Evolutionary conservation across 2,329 filamentous ascomycete species (phyloP), one percentile per base, ranked within the genome.

Genomic region (Cladosporium sp.): DNA sequence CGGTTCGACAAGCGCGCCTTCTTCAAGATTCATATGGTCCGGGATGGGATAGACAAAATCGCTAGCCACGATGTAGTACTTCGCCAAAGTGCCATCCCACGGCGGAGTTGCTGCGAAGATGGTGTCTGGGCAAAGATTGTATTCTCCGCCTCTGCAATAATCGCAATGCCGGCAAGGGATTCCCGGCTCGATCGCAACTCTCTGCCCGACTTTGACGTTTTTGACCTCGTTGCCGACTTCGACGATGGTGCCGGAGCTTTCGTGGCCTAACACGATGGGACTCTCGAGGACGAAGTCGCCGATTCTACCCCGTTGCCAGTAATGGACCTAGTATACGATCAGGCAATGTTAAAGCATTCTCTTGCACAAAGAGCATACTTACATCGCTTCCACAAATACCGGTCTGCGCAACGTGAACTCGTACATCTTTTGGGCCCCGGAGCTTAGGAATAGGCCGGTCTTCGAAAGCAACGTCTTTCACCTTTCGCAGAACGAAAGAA

Each of bases 1-100:
- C 0, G 77, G 78, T 57, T 81, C 77, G 1, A 78, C 70, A 4
- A 80, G 61, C 0, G 77, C 78, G 1, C 73, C 77, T 18, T 79
- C 73, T 53, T 80, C 74, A 24, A 76, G 60, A 1, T 64, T 64
- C 38, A 80, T 65, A 38, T 71, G 61, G 0, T 64, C 61, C 0
- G 74, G 73, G 2, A 80, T 58, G 2, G 64, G 65, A 52, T 77
- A 77, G 54, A 71, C 73, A 52, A 68, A 79, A 57, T 77, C 75
- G 0, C 67, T 66, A 0, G 73, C 67, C 0, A 70, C 67, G 30
- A 64, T 66, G 60, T 73, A 80, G 59, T 74, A 79, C 53, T 73
- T 77, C 2, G 67, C 63, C 11, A 80, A 61, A 0, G 74, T 77
- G 3, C 76, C 76, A 44, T 59, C 54, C 30, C 42, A 41, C 2